Evolutionary conservation across 23 red algal genomes (phyloP), one percentile per base, ranked within the genome.

Genomic region (Gracilaria vermiculophylla): DNA sequence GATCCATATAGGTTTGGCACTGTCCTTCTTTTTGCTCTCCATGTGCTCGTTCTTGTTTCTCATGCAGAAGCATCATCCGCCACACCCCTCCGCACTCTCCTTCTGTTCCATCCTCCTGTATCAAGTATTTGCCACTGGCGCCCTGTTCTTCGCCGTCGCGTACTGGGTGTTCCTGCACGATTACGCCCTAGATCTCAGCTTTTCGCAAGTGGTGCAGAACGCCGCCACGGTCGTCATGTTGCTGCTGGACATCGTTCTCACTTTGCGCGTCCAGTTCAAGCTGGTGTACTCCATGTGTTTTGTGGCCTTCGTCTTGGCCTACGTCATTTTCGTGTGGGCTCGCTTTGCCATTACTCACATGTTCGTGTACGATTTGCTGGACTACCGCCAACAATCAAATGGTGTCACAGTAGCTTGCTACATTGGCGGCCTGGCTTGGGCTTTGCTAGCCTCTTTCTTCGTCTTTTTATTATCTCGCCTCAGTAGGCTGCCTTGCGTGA

Each of bases 141-240:
- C 78, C 0, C 58, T 92, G 16, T 92, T 92, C 77, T 77, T 92
- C 42, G 78, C 49, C 41, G 64, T 83, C 3, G 88, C 81, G 34
- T 92, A 57, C 77, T 92, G 77, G 77, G 78, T 64, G 50, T 60
- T 92, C 42, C 28, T 83, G 88, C 67, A 39, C 64, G 78, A 92
- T 36, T 53, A 52, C 8, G 24, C 39, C 12, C 12, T 48, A 52
- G 8, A 27, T 21, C 23, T 60, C 1, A 3, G 15, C 0, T 83
- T 92, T 58, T 5, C 77, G 29, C 33, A 76, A 20, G 5, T 82
- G 19, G 53, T 53, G n/a, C 65, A 76, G 25, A 78, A 92, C 43
- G 78, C 77, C 8, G 27, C 71, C 54, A 83, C 76, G 48, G 42
- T 83, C 5, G 88, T 17, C 15, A 53, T 76, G 58, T 77, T 92